Base-by-base conservation (phyloP, 768 basidiomycete genomes). In the Tylopilus felleus region DNA sequence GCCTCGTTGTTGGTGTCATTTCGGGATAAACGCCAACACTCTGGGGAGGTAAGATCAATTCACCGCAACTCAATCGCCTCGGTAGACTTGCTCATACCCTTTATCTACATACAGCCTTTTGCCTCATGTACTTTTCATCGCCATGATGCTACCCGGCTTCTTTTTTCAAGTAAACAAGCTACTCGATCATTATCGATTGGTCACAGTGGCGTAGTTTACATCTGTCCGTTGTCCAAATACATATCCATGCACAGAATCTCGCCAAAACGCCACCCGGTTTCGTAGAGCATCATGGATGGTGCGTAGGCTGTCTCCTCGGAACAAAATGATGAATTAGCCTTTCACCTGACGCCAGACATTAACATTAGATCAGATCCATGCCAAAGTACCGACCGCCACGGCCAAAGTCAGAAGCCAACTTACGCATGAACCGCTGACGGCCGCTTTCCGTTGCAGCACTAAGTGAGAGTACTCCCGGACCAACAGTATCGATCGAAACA, bases 401-500 rank as follows among this genome's bases (percentile, higher is more conserved):
- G 51, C n/a, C 17, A 29, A 51, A 36, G 49, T 43, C 55, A 52
- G 52, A 53, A 42, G 44, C 23, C 60, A 43, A 19, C 48, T 22
- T 25, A 35, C 47, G 25, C 46, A 35, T 35, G 22, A 17, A 35
- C 54, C 50, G 27, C 28, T 12, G 28, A n/a, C 25, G 10, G 38
- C 27, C 17, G 6, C 16, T 38, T 38, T 38, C 16, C 33, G 7
- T 13, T 35, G 33, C 33, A 13, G 16, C 35, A 1, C 36, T 38
- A 38, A 19, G 36, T n/a, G 3, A 38, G n/a, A 38, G 36, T 38
- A n/a, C n/a, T 38, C 36, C 56, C 60, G 36, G 49, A 13, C 72
- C 70, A 73, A 40, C 71, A 73, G 38, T 73, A 73, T 22, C 71
- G 52, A 38, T 27, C 48, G 38, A 73, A 68, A 47, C 73, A 73